These are phyloP conservation scores for Neopestalotiopsis sp. DNA, from an alignment of 2,329 filamentous ascomycete genomes.

Conservation along the genomic window DNA sequence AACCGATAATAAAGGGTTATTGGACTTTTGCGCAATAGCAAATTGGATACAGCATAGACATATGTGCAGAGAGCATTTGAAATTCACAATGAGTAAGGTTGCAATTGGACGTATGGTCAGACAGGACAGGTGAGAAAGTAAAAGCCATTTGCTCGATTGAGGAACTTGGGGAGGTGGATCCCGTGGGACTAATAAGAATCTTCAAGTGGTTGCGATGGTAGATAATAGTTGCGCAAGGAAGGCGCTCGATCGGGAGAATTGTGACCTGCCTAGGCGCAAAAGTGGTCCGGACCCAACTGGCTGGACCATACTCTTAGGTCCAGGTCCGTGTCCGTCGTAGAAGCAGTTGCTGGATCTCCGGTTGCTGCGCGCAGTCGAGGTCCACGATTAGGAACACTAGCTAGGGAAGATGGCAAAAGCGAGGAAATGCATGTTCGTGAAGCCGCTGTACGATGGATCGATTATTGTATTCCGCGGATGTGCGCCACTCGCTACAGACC, in stretches of 20 bases:
- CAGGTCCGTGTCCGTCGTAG: not conserved
- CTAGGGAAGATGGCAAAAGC: not conserved
- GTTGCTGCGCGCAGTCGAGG: not conserved
- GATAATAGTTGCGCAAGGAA: not conserved
- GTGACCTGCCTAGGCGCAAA: not conserved
- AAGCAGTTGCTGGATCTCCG: conserved; percentile 1
- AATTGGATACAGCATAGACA: not conserved
- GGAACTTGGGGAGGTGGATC: not conserved
- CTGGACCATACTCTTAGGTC: not conserved
- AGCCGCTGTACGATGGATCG: not conserved
- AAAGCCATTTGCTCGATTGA: not conserved
- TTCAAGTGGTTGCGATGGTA: not conserved
- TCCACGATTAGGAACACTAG: not conserved
- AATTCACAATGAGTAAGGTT: not conserved
- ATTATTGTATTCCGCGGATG: conserved; percentile 28
- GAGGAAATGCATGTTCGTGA: conserved; percentile 27
- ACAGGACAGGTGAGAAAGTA: not conserved
- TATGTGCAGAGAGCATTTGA: not conserved
- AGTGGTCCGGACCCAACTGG: conserved; percentile 1
- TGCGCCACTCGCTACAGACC: conserved; percentile 16
- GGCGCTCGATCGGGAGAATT: not conserved
- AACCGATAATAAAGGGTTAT: not conserved
- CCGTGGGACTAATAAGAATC: not conserved
- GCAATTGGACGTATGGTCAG: not conserved
- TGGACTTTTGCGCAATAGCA: not conserved